These are phyloP conservation scores for Podila horticola DNA, from an alignment of 192 early-diverging fungal species.

Conservation along the genomic window DNA sequence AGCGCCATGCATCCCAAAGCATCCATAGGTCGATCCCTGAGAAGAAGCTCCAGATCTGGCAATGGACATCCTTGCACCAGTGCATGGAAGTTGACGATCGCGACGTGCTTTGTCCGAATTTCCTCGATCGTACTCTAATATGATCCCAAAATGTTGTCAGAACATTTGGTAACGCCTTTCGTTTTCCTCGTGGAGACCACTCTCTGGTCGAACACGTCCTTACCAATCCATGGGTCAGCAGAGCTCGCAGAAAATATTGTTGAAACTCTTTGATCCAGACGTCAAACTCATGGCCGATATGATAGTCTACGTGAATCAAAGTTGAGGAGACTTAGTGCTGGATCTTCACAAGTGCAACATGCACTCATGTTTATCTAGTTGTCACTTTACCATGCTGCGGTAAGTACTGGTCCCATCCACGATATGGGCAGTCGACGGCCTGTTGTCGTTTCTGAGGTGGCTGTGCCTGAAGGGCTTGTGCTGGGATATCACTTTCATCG, in stretches of 20 bases:
- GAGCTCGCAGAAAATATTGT: constrained; percentile 11
- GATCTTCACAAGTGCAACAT: no score
- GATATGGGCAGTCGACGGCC: constrained; percentile 22
- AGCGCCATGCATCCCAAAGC: constrained; percentile 27
- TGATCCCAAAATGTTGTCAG: no score
- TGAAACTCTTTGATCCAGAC: constrained; percentile 33
- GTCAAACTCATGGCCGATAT: constrained; percentile 24
- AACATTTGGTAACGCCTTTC: no score
- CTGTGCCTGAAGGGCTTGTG: constrained; percentile 14
- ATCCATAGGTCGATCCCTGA: constrained; percentile 12
- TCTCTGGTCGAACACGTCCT: neutral
- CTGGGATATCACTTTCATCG: constrained; percentile 26
- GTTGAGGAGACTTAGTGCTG: no score
- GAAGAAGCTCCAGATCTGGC: constrained; percentile 10
- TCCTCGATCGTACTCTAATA: neutral
- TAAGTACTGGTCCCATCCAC: constrained; percentile 40
- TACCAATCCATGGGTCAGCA: constrained; percentile 11
- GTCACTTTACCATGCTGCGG: constrained; percentile 20
- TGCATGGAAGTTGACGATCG: constrained; percentile 26
- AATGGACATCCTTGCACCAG: constrained; percentile 20
- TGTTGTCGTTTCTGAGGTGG: neutral
- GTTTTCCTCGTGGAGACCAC: no score
- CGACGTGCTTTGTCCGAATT: constrained; percentile 8
- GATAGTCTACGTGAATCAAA: constrained; percentile 21
- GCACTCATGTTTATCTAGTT: neutral